These are phyloP conservation scores for Tricholoma terreum DNA, from an alignment of 768 basidiomycete species.

Conservation along the genomic window DNA sequence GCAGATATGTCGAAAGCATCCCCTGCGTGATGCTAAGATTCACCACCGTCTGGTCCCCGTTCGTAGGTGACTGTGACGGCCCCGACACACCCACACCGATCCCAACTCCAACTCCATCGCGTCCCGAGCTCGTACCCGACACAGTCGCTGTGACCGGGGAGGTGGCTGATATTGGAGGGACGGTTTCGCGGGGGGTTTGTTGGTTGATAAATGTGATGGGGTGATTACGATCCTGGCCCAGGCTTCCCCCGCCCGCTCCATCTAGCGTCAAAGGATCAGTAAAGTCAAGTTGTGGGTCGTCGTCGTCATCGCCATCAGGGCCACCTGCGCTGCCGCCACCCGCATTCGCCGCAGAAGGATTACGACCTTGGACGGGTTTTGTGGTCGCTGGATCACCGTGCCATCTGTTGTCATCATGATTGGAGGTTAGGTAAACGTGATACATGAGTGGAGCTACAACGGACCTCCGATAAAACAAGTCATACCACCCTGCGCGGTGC, in stretches of 20 bases:
- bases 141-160: slow-evolving; percentile 18
- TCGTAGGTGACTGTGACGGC: slow-evolving; percentile 16
- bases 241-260: slow-evolving; percentile 23
- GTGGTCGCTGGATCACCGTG: slow-evolving; percentile 63
- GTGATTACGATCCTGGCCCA: slow-evolving; percentile 32
- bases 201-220: slow-evolving; percentile 33
- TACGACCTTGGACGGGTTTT: slow-evolving; percentile 41
- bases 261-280: slow-evolving; percentile 31
- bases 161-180: slow-evolving; percentile 20
- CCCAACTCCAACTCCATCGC: background rate
- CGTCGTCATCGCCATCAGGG: slow-evolving; percentile 49
- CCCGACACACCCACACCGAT: slow-evolving; percentile 13
- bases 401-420: slow-evolving; percentile 42
- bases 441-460: slow-evolving; percentile 9
- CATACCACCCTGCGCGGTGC: slow-evolving; percentile 77
- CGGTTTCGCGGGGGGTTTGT: slow-evolving; percentile 36
- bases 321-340: slow-evolving; percentile 28
- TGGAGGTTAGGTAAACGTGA: background rate
- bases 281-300: slow-evolving; percentile 46
- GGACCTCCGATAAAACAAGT: slow-evolving; percentile 66
- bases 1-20: slow-evolving; percentile 53
- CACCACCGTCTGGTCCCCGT: slow-evolving; percentile 38
- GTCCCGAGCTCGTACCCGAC: background rate
- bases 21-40: slow-evolving; percentile 55
- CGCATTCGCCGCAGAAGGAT: slow-evolving; percentile 14